A percentile compares a stretch with the other conserved stretches of the same genome.
phyloP scores from a whole-genome alignment of 306 rosid species.

The Inga leiocalycina region DNA sequence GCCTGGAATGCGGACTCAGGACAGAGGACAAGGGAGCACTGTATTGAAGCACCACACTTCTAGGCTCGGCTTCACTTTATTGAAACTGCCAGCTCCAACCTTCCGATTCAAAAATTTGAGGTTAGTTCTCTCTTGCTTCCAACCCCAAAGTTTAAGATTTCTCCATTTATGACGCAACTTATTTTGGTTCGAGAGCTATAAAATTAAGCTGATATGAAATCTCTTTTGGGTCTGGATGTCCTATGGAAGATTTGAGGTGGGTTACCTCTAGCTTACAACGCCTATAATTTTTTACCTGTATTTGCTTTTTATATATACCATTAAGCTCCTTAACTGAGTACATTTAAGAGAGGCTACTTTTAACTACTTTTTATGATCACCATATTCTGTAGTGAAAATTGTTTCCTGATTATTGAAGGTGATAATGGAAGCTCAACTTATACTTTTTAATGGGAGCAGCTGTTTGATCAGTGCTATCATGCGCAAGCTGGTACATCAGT shows the following conservation, averaged over 20 bases:
- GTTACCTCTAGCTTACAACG: too few relatives aligned
- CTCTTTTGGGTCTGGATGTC: too few relatives aligned
- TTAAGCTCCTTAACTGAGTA: not conserved
- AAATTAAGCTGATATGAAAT: too few relatives aligned
- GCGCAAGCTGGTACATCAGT: slow-evolving; percentile 33
- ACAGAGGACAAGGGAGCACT: too few relatives aligned
- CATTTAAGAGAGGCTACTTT: not conserved
- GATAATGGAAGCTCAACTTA: slow-evolving; percentile 51
- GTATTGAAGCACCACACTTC: too few relatives aligned
- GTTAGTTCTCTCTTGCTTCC: not conserved
- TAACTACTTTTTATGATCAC: not conserved
- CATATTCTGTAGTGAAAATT: not conserved
- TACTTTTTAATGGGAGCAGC: slow-evolving; percentile 38
- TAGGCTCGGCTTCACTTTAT: not conserved
- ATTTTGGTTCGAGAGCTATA: not conserved
- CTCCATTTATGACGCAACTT: not conserved
- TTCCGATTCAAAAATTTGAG: not conserved
- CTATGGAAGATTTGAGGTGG: too few relatives aligned
- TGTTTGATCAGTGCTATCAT: slow-evolving; percentile 30
- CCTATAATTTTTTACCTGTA: too few relatives aligned
- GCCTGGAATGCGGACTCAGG: too few relatives aligned
- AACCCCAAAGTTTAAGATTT: not conserved
- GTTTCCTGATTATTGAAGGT: slow-evolving; percentile 39
- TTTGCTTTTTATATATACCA: not conserved
- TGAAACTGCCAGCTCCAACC: not conserved